phyloP scores from a whole-genome alignment of 805 yeast species.

The Candida quercuum region DNA sequence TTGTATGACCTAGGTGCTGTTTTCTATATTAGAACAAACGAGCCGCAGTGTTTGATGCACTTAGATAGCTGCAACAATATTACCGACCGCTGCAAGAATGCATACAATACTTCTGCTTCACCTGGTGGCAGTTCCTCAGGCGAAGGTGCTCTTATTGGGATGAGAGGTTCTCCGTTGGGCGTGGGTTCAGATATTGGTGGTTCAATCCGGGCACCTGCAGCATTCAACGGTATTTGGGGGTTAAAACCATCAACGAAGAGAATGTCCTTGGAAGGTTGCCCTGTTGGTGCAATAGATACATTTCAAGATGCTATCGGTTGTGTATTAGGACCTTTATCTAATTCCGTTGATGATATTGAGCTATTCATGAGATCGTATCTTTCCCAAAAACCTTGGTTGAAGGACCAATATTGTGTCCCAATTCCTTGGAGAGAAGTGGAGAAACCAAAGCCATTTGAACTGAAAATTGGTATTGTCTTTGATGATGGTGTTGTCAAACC shows the following conservation, averaged over 20 bases:
- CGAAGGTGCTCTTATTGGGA: slow-evolving; percentile 58
- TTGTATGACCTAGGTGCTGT: slow-evolving; percentile 37
- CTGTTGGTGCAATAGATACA: slow-evolving; percentile 11
- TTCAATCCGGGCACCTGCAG: slow-evolving; percentile 63
- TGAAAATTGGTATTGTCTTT: slow-evolving; percentile 57
- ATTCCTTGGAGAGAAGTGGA: slow-evolving; percentile 36
- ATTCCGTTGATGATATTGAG: slow-evolving; percentile 61
- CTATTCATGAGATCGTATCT: slow-evolving; percentile 55
- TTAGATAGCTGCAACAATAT: slow-evolving; percentile 57
- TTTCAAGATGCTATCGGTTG: slow-evolving; percentile 53
- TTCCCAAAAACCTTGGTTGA: slow-evolving; percentile 52
- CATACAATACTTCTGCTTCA: slow-evolving; percentile 49
- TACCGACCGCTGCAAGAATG: slow-evolving; percentile 54
- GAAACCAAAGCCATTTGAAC: slow-evolving; percentile 30
- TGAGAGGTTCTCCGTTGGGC: slow-evolving; percentile 57
- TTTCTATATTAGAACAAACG: slow-evolving; percentile 58
- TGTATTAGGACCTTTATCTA: slow-evolving; percentile 65
- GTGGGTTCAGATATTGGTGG: slow-evolving; percentile 74
- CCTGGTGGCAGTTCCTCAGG: slow-evolving; percentile 77
- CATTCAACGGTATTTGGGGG: slow-evolving; percentile 58
- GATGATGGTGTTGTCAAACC: slow-evolving; percentile 65
- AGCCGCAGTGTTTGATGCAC: slow-evolving; percentile 70
- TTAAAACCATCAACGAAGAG: slow-evolving; percentile 58
- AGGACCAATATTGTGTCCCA: slow-evolving; percentile 36
- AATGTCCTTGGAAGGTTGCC: slow-evolving; percentile 29